Base-by-base conservation (phyloP, 805 yeast species). In the Saccharomycopsis selenospora region DNA sequence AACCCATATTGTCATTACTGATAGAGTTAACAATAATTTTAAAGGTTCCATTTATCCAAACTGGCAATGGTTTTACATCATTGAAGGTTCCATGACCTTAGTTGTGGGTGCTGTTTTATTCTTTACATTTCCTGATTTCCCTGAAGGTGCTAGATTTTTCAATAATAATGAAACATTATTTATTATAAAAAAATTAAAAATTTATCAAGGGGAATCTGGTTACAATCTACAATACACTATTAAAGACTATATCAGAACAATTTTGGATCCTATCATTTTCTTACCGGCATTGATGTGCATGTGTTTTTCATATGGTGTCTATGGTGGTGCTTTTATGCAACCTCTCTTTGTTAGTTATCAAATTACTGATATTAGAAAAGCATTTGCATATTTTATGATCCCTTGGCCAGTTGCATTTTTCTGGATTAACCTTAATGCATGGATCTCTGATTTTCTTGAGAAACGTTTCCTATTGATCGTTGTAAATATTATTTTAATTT, bases 331-430 rank as follows among this genome's bases (percentile, higher is more conserved):
- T 10, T 82, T 76, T 62, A 82, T 82, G 60, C 80, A 86, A 14
- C 79, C 85, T 40, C 69, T 82, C 25, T 81, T 82, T 59, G 78
- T 82, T 60, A 67, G 66, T 45, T 64, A 72, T 36, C 66, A 82
- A 65, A 81, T 82, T 22, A 75, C 75, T 63, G 66, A 79, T 3
- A 76, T 80, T 1, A 77, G 77, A 60, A 66, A 70, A 42, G 82
- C 85, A 11, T 82, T 82, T 61, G 73, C 77, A 43, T 77, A 75
- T 57, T 79, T 85, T 0, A 79, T 82, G 49, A 81, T 79, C 56
- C 87, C 88, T n/a, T 82, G 87, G 87, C 66, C 79, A 25, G 67
- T 68, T 20, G 77, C 85, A 1, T 75, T 80, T 61, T 83, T 77
- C 2, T 61, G 71, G 36, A 70, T 77, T 36, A 72, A 76, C 65